Evolutionary conservation across 2,329 filamentous ascomycete species (phyloP), one percentile per base, ranked within the genome.

Genomic region (Coniosporium tulheliwenetii): DNA sequence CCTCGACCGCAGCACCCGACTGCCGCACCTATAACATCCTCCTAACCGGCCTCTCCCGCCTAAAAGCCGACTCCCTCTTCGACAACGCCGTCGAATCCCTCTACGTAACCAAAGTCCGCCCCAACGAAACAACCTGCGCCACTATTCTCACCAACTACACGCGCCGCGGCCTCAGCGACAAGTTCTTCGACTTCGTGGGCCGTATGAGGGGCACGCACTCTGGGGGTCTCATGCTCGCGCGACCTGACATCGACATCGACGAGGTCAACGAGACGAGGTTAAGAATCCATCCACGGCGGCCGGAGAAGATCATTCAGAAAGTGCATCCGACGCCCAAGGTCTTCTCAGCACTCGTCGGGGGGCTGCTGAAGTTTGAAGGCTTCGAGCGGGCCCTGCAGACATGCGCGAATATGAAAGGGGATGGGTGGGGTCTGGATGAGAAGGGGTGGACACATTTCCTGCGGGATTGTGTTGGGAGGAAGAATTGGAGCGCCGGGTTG

Each of bases 1-100:
- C 75, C 3, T 76, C 74, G 2, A 56, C 68, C 2, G 64, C 73
- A 13, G 71, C 76, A 0, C 80, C 82, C 0, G 74, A 74, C 45
- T 69, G 82, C 31, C 67, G 76, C 47, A 85, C 78, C 3, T 85
- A 78, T 61, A 86, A 86, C 52, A 69, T 70, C 10, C 66, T 91
- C 19, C 69, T 89, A 2, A 56, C 72, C n/a, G 72, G 73, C n/a
- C 76, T 89, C 39, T 67, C 71, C 40, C 39, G 34, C 9, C 10
- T 16, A 1, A 30, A 36, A 16, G 29, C 37, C 9, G 26, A 29
- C 38, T 34, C 45, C 31, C 49, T 61, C 15, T 55, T 62, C 16
- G 36, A 49, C 1, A 49, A 52, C 3, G 47, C 62, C 12, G 50
- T 62, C 5, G 30, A 29, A 10, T 48, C 51, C 10, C 36, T 39